Base-by-base conservation (phyloP, 306 rosid genomes). In the Styphnolobium japonicum region DNA sequence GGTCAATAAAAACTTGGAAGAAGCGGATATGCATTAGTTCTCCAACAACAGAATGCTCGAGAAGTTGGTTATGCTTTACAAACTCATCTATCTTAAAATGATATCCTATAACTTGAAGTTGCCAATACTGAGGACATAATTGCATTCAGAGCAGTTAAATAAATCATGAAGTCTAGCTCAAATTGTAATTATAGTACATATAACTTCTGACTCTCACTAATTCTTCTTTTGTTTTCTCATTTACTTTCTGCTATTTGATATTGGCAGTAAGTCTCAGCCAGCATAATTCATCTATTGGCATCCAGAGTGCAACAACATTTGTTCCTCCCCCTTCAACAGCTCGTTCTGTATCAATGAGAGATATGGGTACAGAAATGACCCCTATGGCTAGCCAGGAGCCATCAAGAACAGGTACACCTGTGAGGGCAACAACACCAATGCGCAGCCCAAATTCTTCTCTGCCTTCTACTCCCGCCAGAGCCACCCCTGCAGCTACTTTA, bases 281-380 rank as follows among this genome's bases (percentile, higher is more conserved):
- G 80, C 97, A 91, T 49, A 87, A 86, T 87, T 88, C 97, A 82
- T 87, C 98, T 27, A 65, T 87, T 78, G 90, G 90, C 74, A 33
- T 87, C 69, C 95, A 87, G 79, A 87, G 91, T 68, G 89, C 92
- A 36, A 91, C 97, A 52, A 90, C 95, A 77, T 88, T 92, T 81
- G 82, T 92, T 76, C 97, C 97, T 51, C 97, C 97, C 61, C 90
- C 95, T 67, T 84, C 98, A 48, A 92, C 97, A 11, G 98, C 98
- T 79, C 89, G 98, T 72, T 94, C 98, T 49, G 97, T 94, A 74
- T 94, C 98, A 5, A 94, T 94, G 98, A 88, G 97, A 86, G 98
- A 94, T 75, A 94, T 94, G 98, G 98, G 98, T 42, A 94, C 98
- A 16, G 98, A 94, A 86, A 94, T 94, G 98, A 94, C 98, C 34